Base-by-base conservation (phyloP, 495 filamentous ascomycete genomes). In the Penicillium herquei region DNA sequence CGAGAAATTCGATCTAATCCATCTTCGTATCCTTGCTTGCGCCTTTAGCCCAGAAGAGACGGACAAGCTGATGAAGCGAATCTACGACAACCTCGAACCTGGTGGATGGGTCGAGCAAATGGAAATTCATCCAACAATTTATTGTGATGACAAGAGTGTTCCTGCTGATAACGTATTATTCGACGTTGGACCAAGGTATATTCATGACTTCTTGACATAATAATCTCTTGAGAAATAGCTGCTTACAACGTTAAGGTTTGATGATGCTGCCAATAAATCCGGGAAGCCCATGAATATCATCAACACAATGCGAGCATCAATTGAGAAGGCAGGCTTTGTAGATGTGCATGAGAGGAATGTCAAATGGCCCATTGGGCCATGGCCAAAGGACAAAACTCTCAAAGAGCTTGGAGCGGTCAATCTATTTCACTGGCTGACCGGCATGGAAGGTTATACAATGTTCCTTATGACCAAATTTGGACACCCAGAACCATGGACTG, bases 21-120 rank as follows among this genome's bases (percentile, higher is more conserved):
- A 26, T 26, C 21, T 26, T 4, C 21, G 21, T 4, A 26, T 26
- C 4, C 21, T 26, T 26, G 21, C 21, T 26, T 26, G 21, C 4
- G 21, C 21, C 4, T 26, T 26, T 4, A 26, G 21, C 4, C 21
- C 21, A 26, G 4, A 26, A 26, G 21, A 26, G 21, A 26, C 21
- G 4, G 21, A 26, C 21, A 26, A 26, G 21, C 4, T 26, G 21
- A 63, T 67, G 48, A 34, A 51, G 13, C 68, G 71, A 42, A 39
- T 40, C 48, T 57, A 57, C 54, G 54, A 52, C 11, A 26, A 44
- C 18, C 34, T 55, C 3, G 30, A 55, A 14, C 48, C 81, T 0
- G 80, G 81, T 46, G 81, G 76, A 26, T 83, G 76, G 66, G 60
- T 82, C 35, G 82, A 85, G 51, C 63, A 81, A 43, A 73, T 81